Conservation (phyloP, 2,329 filamentous ascomycete species). For the Pestalotiopsis sp. region DNA sequence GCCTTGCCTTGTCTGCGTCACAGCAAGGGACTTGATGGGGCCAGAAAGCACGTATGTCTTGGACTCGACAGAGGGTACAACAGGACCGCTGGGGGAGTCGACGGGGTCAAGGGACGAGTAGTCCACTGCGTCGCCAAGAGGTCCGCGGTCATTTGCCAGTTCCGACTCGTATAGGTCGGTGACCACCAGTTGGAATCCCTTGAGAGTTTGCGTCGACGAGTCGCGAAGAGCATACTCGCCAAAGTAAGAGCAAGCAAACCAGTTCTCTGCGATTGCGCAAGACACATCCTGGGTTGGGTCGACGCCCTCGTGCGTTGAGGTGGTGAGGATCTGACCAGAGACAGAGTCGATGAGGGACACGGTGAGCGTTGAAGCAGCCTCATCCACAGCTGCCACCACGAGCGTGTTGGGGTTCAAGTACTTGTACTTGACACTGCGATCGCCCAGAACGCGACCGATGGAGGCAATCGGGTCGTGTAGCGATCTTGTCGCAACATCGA, state of each 20-base stretch:
- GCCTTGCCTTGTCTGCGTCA: slow-evolving; percentile 89
- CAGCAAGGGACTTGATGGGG: slow-evolving; percentile 76
- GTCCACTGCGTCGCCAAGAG: slow-evolving; percentile 69
- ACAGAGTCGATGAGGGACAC: slow-evolving; percentile 85
- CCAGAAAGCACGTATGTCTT: slow-evolving; percentile 82
- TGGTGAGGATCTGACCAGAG: slow-evolving; percentile 78
- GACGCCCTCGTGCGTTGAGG: slow-evolving; percentile 70
- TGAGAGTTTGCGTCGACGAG: slow-evolving; percentile 59
- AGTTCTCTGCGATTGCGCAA: slow-evolving; percentile 88
- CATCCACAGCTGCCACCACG: slow-evolving; percentile 71
- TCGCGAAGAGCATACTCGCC: slow-evolving; percentile 61
- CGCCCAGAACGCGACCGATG: slow-evolving; percentile 89
- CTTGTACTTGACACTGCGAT: slow-evolving; percentile 95
- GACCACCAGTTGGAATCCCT: slow-evolving; percentile 84
- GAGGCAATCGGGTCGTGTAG: slow-evolving; percentile 87
- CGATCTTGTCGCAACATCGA: slow-evolving; percentile 68
- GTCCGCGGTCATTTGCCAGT: slow-evolving; percentile 80
- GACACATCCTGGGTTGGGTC: slow-evolving; percentile 75
- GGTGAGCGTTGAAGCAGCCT: slow-evolving; percentile 60
- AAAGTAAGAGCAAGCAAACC: slow-evolving; percentile 86
- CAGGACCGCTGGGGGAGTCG: slow-evolving; percentile 53
- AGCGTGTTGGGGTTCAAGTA: slow-evolving; percentile 89
- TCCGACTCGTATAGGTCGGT: slow-evolving; percentile 91
- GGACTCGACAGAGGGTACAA: slow-evolving; percentile 74
- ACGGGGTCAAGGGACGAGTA: slow-evolving; percentile 77